Percentiles rank a stretch among this genome's conserved stretches.
These are phyloP conservation scores for Aspergillus viridinutans DNA, from an alignment of 2,329 filamentous ascomycete genomes.

Conservation along the genomic window DNA sequence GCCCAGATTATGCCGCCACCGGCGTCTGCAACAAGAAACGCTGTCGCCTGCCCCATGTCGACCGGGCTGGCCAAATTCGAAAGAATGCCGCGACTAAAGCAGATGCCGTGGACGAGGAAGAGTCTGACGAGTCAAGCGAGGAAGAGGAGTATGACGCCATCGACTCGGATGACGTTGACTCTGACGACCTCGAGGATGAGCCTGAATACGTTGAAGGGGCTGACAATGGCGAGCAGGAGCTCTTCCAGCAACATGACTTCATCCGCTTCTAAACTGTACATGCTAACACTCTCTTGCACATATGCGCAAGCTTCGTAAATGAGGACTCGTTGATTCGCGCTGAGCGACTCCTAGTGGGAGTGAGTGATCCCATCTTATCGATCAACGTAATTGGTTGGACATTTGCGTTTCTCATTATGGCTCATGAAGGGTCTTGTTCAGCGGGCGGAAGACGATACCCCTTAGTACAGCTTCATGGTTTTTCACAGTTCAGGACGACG, in stretches of 20 bases:
- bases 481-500: neutral
- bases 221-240: conserved; percentile 38
- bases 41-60: conserved; percentile 82
- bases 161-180: conserved; percentile 69
- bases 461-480: neutral
- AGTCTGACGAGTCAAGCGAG: conserved; percentile 72
- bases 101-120: conserved; percentile 44
- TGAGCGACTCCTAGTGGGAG: neutral
- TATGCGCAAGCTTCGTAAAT: neutral
- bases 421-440: neutral
- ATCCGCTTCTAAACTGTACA: conserved; percentile 41
- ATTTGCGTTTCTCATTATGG: neutral
- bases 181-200: conserved; percentile 53
- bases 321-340: neutral
- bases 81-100: conserved; percentile 47
- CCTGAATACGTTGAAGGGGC: conserved; percentile 33
- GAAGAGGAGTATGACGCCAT: conserved; percentile 62
- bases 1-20: conserved; percentile 90
- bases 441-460: neutral
- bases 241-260: conserved; percentile 53
- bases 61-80: conserved; percentile 75
- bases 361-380: neutral
- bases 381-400: neutral
- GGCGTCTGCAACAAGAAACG: conserved; percentile 75
- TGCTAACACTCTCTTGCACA: neutral